A percentile compares a stretch with the other conserved stretches of the same genome.
phyloP scores from a whole-genome alignment of 2,329 filamentous ascomycete genomes.

The Macroventuria anomochaeta region DNA sequence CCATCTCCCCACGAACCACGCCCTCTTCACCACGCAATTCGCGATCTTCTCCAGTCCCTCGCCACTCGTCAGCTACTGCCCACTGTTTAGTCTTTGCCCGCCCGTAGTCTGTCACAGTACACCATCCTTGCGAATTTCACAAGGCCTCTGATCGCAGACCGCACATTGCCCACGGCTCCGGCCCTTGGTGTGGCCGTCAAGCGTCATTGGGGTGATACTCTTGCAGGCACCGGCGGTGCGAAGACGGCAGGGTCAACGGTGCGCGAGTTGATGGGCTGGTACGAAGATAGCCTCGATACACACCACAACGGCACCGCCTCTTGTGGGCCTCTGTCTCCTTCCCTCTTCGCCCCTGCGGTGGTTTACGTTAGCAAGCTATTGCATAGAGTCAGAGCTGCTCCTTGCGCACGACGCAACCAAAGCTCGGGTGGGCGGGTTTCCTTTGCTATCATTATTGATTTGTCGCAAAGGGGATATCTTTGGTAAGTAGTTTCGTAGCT shows the following conservation, averaged over 20 bases:
- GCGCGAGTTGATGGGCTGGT: background rate
- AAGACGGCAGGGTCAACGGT: background rate
- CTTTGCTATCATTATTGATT: conserved; percentile 2
- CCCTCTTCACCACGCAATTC: background rate
- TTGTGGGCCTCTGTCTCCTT: background rate
- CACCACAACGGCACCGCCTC: background rate
- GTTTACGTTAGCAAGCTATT: background rate
- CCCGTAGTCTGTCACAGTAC: background rate
- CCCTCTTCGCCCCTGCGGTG: conserved; percentile 3
- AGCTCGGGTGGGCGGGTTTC: conserved; percentile 27
- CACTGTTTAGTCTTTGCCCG: background rate
- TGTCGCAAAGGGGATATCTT: conserved; percentile 10
- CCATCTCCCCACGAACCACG: background rate
- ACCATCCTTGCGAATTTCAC: conserved; percentile 11
- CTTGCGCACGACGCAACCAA: background rate
- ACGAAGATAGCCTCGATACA: background rate
- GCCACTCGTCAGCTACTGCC: background rate
- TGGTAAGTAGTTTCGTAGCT: conserved; percentile 18
- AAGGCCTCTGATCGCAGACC: conserved; percentile 1
- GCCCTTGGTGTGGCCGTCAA: conserved; percentile 17
- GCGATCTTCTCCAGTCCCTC: too few relatives aligned
- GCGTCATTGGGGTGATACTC: conserved; percentile 15
- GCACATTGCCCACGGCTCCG: conserved; percentile 5
- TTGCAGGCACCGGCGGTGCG: conserved; percentile 4
- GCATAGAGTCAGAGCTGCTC: background rate